Evolutionary conservation across 2,329 filamentous ascomycete genomes (phyloP).

Genomic region (Pseudogymnoascus sp.): DNA sequence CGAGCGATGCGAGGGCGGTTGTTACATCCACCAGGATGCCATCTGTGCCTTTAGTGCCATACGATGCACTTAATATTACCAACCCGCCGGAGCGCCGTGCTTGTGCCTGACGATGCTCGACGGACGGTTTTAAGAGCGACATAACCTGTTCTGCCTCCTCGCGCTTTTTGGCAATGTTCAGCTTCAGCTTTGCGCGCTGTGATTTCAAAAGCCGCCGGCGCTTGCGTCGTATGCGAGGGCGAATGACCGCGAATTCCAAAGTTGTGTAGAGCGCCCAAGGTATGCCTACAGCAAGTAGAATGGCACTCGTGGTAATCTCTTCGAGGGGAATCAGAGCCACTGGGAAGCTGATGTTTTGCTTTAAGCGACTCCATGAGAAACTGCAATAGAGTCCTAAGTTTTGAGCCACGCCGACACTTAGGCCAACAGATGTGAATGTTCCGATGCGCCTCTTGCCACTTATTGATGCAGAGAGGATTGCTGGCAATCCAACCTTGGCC

Average conservation of each 20-base stretch:
- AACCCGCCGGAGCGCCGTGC: constrained; percentile 32
- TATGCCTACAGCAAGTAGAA: constrained; percentile 30
- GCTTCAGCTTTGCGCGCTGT: constrained; percentile 32
- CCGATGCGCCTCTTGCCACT: constrained; percentile 32
- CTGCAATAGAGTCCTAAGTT: constrained; percentile 31
- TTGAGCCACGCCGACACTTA: constrained; percentile 33
- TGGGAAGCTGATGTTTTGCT: constrained; percentile 34
- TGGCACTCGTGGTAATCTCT: constrained; percentile 29
- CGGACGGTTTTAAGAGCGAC: constrained; percentile 34
- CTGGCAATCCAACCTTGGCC: constrained; percentile 23
- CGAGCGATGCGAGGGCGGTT: constrained; percentile 37
- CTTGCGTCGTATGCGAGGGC: constrained; percentile 32
- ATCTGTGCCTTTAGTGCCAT: constrained; percentile 26
- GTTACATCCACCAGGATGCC: constrained; percentile 33
- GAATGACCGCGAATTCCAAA: constrained; percentile 35
- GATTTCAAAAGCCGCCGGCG: constrained; percentile 30
- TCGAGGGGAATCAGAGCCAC: constrained; percentile 32
- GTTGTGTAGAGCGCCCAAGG: constrained; percentile 35
- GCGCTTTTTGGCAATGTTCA: constrained; percentile 30
- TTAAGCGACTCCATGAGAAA: constrained; percentile 34
- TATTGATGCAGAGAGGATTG: constrained; percentile 30
- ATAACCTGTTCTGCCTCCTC: constrained; percentile 34
- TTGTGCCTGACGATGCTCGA: constrained; percentile 31
- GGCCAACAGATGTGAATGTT: constrained; percentile 32
- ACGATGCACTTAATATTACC: constrained; percentile 34